Conservation (phyloP, 2,329 filamentous ascomycete genomes). For the Microcyclosporella mali region DNA sequence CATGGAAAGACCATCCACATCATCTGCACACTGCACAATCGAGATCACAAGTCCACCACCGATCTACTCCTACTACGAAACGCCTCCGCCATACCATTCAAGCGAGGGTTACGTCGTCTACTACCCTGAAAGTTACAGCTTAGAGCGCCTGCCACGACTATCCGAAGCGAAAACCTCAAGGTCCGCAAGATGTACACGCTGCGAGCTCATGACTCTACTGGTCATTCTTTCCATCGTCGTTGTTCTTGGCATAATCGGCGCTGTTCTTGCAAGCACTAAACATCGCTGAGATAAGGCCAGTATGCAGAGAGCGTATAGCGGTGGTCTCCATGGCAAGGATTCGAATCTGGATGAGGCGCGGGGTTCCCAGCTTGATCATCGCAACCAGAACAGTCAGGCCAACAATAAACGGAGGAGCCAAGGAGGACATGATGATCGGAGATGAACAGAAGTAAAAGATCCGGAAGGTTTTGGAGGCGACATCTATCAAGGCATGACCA, state of each 20-base stretch:
- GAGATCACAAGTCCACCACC: not conserved
- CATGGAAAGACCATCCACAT: not conserved
- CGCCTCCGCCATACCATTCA: not conserved
- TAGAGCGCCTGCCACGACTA: not conserved
- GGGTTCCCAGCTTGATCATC: too few relatives aligned
- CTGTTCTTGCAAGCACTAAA: not conserved
- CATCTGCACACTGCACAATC: not conserved
- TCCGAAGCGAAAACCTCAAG: not conserved
- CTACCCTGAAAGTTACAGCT: not conserved
- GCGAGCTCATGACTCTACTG: not conserved
- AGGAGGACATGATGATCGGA: too few relatives aligned
- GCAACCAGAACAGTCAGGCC: too few relatives aligned
- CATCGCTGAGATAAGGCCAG: too few relatives aligned
- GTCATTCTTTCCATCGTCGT: not conserved
- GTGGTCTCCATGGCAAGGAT: too few relatives aligned
- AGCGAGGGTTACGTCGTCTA: not conserved
- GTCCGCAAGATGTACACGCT: not conserved
- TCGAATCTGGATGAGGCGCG: too few relatives aligned
- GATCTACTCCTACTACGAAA: not conserved
- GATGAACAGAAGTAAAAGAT: too few relatives aligned
- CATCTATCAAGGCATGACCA: constrained; percentile 14
- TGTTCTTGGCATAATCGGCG: not conserved
- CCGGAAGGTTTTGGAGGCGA: too few relatives aligned
- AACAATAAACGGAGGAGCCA: too few relatives aligned
- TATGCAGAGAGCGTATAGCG: too few relatives aligned